Evolutionary conservation across 805 yeast species (phyloP).

Genomic region (Ogataea methanolica): DNA sequence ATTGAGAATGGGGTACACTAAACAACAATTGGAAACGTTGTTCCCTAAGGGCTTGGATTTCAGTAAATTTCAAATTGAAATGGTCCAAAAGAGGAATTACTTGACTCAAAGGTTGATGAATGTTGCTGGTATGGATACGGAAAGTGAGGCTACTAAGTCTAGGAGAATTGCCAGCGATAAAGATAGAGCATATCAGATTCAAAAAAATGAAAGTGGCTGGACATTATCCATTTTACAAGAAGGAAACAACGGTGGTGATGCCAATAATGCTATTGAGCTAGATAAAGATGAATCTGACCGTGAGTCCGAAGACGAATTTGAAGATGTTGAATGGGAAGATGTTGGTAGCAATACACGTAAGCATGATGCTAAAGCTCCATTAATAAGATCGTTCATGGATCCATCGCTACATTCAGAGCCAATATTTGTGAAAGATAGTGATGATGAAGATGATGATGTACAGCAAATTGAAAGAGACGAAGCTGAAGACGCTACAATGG

Average conservation of each 20-base stretch:
- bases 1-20: constrained; percentile 90
- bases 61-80: constrained; percentile 86
- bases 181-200: constrained; percentile 68
- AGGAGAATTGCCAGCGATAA: constrained; percentile 80
- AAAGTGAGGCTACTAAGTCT: constrained; percentile 31
- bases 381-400: constrained; percentile 14
- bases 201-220: constrained; percentile 81
- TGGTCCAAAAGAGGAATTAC: constrained; percentile 88
- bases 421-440: constrained; percentile 9
- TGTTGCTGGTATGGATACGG: constrained; percentile 72
- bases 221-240: constrained; percentile 51
- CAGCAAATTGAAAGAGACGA: constrained; percentile 4
- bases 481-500: constrained; percentile 18
- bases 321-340: constrained; percentile 68
- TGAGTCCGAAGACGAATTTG: constrained; percentile 30
- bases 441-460: neutral
- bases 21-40: constrained; percentile 76
- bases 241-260: constrained; percentile 36
- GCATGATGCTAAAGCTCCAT: neutral
- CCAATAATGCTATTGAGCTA: constrained; percentile 44
- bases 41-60: constrained; percentile 88
- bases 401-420: constrained; percentile 14
- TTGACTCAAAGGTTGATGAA: constrained; percentile 85
- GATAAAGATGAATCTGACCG: constrained; percentile 28
- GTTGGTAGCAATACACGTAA: constrained; percentile 28